phyloP scores from a whole-genome alignment of 2,329 filamentous ascomycete species.

The Exophiala calicioides region DNA sequence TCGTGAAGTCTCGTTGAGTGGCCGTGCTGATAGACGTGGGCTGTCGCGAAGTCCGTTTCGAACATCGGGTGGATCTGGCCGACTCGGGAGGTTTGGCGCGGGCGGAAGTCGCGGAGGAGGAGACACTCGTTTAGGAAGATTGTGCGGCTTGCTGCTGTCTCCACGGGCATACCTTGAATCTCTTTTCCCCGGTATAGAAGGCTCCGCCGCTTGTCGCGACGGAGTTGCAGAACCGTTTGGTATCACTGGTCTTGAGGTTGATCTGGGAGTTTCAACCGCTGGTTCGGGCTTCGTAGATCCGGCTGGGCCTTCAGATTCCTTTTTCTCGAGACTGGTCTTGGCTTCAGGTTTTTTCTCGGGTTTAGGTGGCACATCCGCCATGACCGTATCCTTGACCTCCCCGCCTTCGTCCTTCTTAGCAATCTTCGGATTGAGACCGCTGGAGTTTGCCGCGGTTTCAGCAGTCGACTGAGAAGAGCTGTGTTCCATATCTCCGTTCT shows the following conservation, averaged over 20 bases:
- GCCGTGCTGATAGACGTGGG: conserved; percentile 39
- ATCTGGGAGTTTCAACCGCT: conserved; percentile 17
- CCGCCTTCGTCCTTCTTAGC: conserved; percentile 45
- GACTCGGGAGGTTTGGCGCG: conserved; percentile 40
- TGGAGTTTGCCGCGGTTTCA: conserved; percentile 29
- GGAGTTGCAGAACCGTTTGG: too few species aligned
- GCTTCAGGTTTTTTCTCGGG: conserved; percentile 23
- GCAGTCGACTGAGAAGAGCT: conserved; percentile 7
- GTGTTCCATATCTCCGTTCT: conserved; percentile 17
- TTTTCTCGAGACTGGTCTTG: conserved; percentile 21
- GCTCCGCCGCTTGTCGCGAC: conserved; percentile 12
- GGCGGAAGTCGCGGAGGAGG: conserved; percentile 35
- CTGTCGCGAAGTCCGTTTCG: conserved; percentile 42
- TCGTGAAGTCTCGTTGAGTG: conserved; percentile 17
- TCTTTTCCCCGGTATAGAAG: conserved; percentile 12
- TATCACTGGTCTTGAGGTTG: conserved; percentile 13
- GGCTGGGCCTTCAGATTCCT: conserved; percentile 12
- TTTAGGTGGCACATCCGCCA: conserved; percentile 37
- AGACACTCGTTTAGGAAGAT: conserved; percentile 42
- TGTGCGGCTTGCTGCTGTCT: conserved; percentile 22
- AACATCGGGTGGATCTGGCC: conserved; percentile 33
- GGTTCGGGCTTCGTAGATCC: conserved; percentile 13
- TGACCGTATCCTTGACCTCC: conserved; percentile 49
- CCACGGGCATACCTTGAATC: conserved; percentile 18
- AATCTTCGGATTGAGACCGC: conserved; percentile 29